A percentile compares a stretch with the other conserved stretches of the same genome.
Evolutionary conservation across 2,329 filamentous ascomycete genomes (phyloP).

Genomic region (Fusarium pseudograminearum): DNA sequence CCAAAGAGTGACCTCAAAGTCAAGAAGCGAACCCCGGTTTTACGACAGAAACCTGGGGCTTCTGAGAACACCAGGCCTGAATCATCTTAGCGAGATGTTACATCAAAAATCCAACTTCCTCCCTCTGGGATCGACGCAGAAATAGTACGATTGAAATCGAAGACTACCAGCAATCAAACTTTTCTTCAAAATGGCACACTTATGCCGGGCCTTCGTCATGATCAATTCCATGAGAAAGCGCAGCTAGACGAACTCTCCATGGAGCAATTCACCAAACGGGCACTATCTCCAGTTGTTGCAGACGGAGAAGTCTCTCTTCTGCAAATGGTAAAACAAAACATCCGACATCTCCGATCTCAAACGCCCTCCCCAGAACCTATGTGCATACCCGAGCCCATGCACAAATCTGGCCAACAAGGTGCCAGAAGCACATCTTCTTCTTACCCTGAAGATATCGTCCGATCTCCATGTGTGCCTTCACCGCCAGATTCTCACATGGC

Average conservation of each 20-base stretch:
- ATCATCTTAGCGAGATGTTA: conserved; percentile 13
- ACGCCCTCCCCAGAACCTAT: conserved; percentile 22
- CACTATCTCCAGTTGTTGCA: conserved; percentile 25
- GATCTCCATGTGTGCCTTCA: conserved; percentile 45
- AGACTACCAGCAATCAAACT: conserved; percentile 21
- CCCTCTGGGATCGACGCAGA: conserved; percentile 27
- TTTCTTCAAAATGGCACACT: conserved; percentile 22
- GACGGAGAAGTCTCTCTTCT: conserved; percentile 38
- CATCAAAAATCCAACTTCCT: neutral
- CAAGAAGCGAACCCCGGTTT: conserved; percentile 11
- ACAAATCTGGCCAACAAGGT: neutral
- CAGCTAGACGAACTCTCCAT: conserved; percentile 19
- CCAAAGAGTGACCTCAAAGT: conserved; percentile 2
- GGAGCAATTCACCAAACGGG: neutral
- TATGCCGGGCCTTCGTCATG: conserved; percentile 3
- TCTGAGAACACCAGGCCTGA: conserved; percentile 26
- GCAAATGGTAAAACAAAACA: conserved; percentile 30
- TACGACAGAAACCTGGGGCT: conserved; percentile 5
- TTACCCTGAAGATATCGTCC: conserved; percentile 46
- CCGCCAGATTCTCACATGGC: conserved; percentile 42
- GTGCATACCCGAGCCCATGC: neutral
- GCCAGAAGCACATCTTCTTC: conserved; percentile 51
- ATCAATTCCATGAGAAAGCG: conserved; percentile 25
- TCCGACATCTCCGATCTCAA: conserved; percentile 22
- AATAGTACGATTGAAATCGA: conserved; percentile 16